phyloP scores from a whole-genome alignment of 768 basidiomycete genomes.

The Tylopilus vinaceipallidus region DNA sequence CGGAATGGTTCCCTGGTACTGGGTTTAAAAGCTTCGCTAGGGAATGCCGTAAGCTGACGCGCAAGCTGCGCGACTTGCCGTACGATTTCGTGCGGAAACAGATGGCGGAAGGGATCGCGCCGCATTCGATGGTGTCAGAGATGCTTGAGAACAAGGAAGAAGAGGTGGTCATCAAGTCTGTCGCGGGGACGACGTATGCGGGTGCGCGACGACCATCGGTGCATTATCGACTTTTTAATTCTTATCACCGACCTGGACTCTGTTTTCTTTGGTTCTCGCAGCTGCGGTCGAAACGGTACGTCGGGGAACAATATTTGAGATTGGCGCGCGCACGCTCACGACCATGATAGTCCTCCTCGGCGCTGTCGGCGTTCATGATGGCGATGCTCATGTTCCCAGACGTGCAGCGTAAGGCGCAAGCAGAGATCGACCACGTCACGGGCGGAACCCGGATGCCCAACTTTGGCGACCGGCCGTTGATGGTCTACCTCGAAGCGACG shows the following conservation, averaged over 20 bases:
- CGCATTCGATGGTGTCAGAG: constrained; percentile 21
- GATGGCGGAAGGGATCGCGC: constrained; percentile 17
- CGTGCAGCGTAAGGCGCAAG: constrained; percentile 24
- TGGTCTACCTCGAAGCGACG: constrained; percentile 26
- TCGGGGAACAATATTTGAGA: background rate
- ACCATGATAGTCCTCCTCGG: constrained; percentile 18
- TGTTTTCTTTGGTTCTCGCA: background rate
- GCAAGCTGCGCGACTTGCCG: constrained; percentile 16
- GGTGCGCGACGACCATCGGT: constrained; percentile 24
- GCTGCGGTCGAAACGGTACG: constrained; percentile 25
- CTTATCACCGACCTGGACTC: background rate
- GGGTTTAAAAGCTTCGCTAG: constrained; percentile 27
- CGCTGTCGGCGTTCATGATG: constrained; percentile 27
- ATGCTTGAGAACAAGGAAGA: constrained; percentile 27
- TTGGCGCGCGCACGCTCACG: background rate
- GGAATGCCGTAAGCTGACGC: constrained; percentile 16
- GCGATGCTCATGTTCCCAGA: constrained; percentile 27
- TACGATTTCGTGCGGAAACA: constrained; percentile 20
- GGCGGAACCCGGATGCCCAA: constrained; percentile 15
- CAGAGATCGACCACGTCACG: constrained; percentile 25
- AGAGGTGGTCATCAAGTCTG: constrained; percentile 27
- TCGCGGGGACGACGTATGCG: constrained; percentile 31
- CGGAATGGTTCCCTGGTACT: constrained; percentile 32
- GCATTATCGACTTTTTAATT: too few relatives aligned
- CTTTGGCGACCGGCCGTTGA: constrained; percentile 20